Evolutionary conservation across 371 early-diverging fungal species (phyloP).

Genomic region (Mucor mucedo): DNA sequence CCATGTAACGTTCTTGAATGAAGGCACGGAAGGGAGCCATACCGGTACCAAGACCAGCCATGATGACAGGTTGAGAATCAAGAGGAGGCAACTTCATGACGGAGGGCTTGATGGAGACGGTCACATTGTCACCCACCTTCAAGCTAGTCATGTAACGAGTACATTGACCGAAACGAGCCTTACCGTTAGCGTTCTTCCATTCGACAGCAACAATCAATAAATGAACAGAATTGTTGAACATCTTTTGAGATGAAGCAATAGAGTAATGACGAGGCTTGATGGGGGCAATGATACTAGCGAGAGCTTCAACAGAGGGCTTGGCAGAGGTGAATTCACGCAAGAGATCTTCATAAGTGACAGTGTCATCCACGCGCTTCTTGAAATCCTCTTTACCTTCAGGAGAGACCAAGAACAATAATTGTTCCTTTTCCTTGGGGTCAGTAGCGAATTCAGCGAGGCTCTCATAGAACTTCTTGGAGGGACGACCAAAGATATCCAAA

Average conservation of each 20-base stretch:
- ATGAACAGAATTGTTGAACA: conserved; percentile 88
- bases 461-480: conserved; percentile 91
- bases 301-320: conserved; percentile 71
- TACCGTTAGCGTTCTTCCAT: conserved; percentile 74
- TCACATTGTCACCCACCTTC: conserved; percentile 70
- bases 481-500: conserved; percentile 92
- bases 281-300: conserved; percentile 74
- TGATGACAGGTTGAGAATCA: conserved; percentile 86
- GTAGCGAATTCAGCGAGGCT: conserved; percentile 74
- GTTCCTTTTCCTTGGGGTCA: conserved; percentile 74
- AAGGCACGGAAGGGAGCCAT: conserved; percentile 98
- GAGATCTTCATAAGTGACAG: conserved; percentile 85
- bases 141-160: conserved; percentile 84
- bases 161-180: conserved; percentile 83
- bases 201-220: conserved; percentile 90
- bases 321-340: conserved; percentile 87
- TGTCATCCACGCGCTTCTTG: conserved; percentile 83
- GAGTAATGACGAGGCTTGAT: conserved; percentile 97
- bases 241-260: conserved; percentile 87
- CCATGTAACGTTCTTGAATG: conserved; percentile 88
- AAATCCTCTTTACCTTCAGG: conserved; percentile 81
- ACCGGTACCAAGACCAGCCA: conserved; percentile 96
- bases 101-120: conserved; percentile 92
- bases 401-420: conserved; percentile 71
- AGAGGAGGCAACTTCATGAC: conserved; percentile 92